These are phyloP conservation scores for Prunus kanzakura DNA, from an alignment of 306 rosid species.

Conservation along the genomic window DNA sequence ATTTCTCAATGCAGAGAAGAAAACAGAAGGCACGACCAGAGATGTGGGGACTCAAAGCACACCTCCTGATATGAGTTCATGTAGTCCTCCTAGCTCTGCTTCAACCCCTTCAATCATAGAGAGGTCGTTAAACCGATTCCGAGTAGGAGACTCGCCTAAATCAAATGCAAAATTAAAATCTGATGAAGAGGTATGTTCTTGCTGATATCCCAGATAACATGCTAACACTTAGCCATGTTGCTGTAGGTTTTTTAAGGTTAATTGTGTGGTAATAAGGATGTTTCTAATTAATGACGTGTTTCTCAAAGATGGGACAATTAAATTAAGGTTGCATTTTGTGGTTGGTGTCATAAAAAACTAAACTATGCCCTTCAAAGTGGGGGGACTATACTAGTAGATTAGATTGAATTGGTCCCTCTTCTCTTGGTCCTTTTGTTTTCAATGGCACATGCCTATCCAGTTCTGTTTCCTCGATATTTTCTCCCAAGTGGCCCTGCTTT, in stretches of 20 bases:
- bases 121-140: constrained; percentile 40
- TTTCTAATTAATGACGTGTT: constrained; percentile 15
- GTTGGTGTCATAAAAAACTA: constrained; percentile 21
- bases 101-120: constrained; percentile 65
- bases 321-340: constrained; percentile 13
- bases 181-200: constrained; percentile 49
- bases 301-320: constrained; percentile 34
- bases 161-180: constrained; percentile 43
- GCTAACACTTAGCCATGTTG: background rate
- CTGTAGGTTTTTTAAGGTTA: background rate
- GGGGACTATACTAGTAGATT: constrained; percentile 11
- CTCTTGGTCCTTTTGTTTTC: constrained; percentile 18
- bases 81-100: constrained; percentile 53
- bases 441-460: constrained; percentile 28
- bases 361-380: constrained; percentile 40
- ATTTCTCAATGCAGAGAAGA: constrained; percentile 41
- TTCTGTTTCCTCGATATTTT: constrained; percentile 34
- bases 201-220: background rate
- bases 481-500: constrained; percentile 37
- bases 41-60: constrained; percentile 91
- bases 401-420: constrained; percentile 41
- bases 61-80: constrained; percentile 51
- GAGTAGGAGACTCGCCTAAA: constrained; percentile 42
- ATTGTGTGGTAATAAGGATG: background rate
- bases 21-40: constrained; percentile 53